Evolutionary conservation across 1,284 basidiomycete genomes (phyloP), one percentile per base, ranked within the genome.

Genomic region (Xerocomus minutiporus): DNA sequence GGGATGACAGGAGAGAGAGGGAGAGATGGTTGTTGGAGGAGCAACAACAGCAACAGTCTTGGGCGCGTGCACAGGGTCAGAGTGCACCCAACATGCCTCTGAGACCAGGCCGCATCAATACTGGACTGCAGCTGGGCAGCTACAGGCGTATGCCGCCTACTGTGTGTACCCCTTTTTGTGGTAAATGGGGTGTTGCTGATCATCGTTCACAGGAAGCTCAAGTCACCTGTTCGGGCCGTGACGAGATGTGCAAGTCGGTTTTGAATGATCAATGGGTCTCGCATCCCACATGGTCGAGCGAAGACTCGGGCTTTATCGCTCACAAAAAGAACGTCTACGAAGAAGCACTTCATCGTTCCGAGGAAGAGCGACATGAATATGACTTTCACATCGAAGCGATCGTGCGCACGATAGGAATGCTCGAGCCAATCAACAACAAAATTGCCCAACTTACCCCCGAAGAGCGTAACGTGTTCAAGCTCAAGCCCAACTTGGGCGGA

Each of bases 361-460:
- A 99, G 67, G 96, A 99, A 69, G 97, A 99, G 70, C 85, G 96
- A 9, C 96, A 98, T 72, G 96, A 98, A 71, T 99, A 98, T 70
- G 96, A 98, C 71, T 99, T 97, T 76, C 93, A 99, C 70, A 93
- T 98, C 63, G 96, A 98, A 67, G 96, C 94, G n/a, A 92, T 98
- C 63, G 80, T 88, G 20, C 88, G 94, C 46, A 97, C 96, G 8
- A 96, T 98, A 61, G 80, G 84, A 7, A 79, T 94, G 60, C 85
- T 99, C 26, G 96, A 99, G 65, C 94, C 96, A 1, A 87, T 97
- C 60, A 88, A 89, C 64, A 86, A 86, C 68, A 92, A 96, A 69
- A 93, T 98, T 63, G 79, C 83, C 17, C 83, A 85, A 58, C 86
- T 97, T 73, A 80, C 79, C 51, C 77, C 79, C 0, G 93, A 96